phyloP scores from a whole-genome alignment of 306 rosid genomes.

The Abrus precatorius region DNA sequence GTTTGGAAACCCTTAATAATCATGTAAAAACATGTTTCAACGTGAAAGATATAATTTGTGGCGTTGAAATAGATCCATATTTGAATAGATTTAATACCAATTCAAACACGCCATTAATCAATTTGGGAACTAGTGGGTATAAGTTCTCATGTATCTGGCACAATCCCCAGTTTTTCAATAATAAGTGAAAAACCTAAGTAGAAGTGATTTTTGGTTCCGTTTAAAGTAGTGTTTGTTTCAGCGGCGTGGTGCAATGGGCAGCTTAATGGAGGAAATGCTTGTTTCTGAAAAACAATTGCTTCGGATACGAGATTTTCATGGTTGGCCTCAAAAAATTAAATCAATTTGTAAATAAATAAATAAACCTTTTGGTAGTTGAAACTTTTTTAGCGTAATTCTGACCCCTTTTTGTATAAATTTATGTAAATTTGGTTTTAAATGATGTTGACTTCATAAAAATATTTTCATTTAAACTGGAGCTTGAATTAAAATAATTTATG shows the following conservation, averaged over 20 bases:
- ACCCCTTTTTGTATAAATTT: neutral
- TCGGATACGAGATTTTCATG: neutral
- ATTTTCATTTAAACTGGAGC: too few relatives aligned
- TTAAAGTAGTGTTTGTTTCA: neutral
- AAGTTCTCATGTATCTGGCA: slow-evolving; percentile 17
- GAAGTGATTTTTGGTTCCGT: neutral
- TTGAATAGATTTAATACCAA: too few relatives aligned
- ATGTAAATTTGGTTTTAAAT: too few relatives aligned
- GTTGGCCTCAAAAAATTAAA: neutral
- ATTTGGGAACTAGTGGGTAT: slow-evolving; percentile 18
- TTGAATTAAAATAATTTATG: too few relatives aligned
- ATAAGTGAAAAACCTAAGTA: neutral
- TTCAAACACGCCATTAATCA: neutral
- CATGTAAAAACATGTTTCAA: too few relatives aligned
- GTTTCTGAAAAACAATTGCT: neutral
- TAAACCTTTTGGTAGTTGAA: neutral
- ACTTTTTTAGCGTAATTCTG: neutral
- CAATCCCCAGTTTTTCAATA: slow-evolving; percentile 14
- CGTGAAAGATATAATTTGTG: too few relatives aligned
- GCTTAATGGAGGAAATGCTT: neutral
- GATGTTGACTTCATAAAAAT: too few relatives aligned
- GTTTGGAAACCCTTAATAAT: too few relatives aligned
- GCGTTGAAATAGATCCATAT: too few relatives aligned
- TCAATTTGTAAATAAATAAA: neutral
- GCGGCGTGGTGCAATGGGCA: too few relatives aligned